These are phyloP conservation scores for Beauveria scarabaeidicola DNA, from an alignment of 2,329 filamentous ascomycete species.

Conservation along the genomic window DNA sequence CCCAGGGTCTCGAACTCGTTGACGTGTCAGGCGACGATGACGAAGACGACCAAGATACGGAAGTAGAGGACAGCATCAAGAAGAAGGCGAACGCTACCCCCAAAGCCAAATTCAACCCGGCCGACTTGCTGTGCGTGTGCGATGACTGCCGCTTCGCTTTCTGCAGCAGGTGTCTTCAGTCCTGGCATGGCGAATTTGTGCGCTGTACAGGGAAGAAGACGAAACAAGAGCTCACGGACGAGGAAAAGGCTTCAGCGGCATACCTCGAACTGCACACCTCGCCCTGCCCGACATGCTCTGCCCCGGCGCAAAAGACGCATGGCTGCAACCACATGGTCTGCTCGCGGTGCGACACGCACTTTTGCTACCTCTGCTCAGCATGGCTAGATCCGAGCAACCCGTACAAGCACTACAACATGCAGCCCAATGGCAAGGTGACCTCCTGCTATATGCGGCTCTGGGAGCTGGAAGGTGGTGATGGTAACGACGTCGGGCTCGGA, in stretches of 20 bases:
- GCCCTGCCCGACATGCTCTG: slow-evolving; percentile 78
- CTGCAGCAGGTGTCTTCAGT: slow-evolving; percentile 58
- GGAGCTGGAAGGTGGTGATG: slow-evolving; percentile 80
- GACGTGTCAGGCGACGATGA: slow-evolving; percentile 48
- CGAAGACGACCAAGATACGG: slow-evolving; percentile 32
- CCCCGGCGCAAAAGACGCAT: slow-evolving; percentile 79
- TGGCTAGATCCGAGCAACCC: slow-evolving; percentile 77
- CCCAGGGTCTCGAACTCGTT: slow-evolving; percentile 53
- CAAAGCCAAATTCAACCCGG: slow-evolving; percentile 29
- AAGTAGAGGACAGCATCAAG: slow-evolving; percentile 28
- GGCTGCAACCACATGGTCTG: slow-evolving; percentile 98
- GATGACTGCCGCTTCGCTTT: slow-evolving; percentile 87
- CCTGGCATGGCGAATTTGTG: slow-evolving; percentile 87
- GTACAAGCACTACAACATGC: slow-evolving; percentile 79
- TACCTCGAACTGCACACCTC: slow-evolving; percentile 78
- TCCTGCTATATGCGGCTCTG: slow-evolving; percentile 79
- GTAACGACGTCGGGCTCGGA: slow-evolving; percentile 39
- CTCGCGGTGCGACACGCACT: slow-evolving; percentile 81
- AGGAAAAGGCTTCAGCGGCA: slow-evolving; percentile 78
- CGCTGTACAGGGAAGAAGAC: slow-evolving; percentile 60
- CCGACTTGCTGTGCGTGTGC: slow-evolving; percentile 72
- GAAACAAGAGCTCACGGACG: slow-evolving; percentile 63
- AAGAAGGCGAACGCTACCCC: slow-evolving; percentile 16
- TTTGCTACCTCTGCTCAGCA: slow-evolving; percentile 88
- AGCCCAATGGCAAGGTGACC: slow-evolving; percentile 41